These are phyloP conservation scores for Trichothecium roseum DNA, from an alignment of 2,329 filamentous ascomycete species.

Conservation along the genomic window DNA sequence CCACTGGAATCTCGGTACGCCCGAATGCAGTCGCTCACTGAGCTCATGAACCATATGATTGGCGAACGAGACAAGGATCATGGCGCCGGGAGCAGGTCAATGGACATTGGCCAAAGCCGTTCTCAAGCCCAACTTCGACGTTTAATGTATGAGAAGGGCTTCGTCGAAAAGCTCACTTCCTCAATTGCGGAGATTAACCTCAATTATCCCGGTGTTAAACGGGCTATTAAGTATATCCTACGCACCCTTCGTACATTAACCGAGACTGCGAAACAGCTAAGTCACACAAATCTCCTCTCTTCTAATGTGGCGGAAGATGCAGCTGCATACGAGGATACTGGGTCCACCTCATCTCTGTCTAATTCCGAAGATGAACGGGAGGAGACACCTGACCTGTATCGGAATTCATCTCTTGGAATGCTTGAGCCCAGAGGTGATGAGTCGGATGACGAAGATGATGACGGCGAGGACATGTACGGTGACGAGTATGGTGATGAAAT, in stretches of 20 bases:
- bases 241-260: conserved; percentile 81
- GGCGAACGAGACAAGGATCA: conserved; percentile 63
- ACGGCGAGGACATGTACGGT: conserved; percentile 87
- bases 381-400: conserved; percentile 93
- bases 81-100: conserved; percentile 27
- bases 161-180: conserved; percentile 75
- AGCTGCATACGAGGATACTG: conserved; percentile 72
- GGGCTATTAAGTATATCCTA: conserved; percentile 92
- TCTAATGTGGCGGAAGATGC: conserved; percentile 51
- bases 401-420: conserved; percentile 92
- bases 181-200: conserved; percentile 94
- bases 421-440: conserved; percentile 82
- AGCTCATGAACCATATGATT: conserved; percentile 89
- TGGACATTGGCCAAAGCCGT: conserved; percentile 28
- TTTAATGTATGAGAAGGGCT: conserved; percentile 98
- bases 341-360: conserved; percentile 78
- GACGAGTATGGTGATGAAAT: conserved; percentile 89
- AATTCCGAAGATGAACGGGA: conserved; percentile 79
- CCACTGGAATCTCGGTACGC: conserved; percentile 78
- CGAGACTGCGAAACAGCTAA: conserved; percentile 76
- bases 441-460: conserved; percentile 55
- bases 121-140: conserved; percentile 80
- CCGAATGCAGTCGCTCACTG: conserved; percentile 74
- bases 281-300: conserved; percentile 67
- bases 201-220: conserved; percentile 85